A percentile compares a stretch with the other conserved stretches of the same genome.
These are phyloP conservation scores for Neofusicoccum sp. DNA, from an alignment of 2,329 filamentous ascomycete genomes.

Conservation along the genomic window DNA sequence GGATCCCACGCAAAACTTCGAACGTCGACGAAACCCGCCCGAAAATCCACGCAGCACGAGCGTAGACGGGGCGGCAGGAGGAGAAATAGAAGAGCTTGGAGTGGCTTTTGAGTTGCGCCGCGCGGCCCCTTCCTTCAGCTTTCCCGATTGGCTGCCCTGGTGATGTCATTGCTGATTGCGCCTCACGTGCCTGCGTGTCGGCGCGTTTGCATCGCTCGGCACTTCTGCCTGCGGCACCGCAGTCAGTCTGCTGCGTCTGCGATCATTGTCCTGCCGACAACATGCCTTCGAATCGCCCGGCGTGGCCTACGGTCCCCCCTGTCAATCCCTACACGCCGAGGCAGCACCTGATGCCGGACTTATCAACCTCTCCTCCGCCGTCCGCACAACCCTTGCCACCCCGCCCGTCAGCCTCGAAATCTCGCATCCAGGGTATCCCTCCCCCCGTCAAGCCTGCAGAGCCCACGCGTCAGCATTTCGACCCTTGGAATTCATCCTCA, in stretches of 20 bases:
- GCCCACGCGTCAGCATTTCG: slow-evolving; percentile 50
- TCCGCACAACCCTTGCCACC: slow-evolving; percentile 20
- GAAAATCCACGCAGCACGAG: neutral
- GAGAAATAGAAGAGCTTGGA: neutral
- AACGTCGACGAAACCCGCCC: neutral
- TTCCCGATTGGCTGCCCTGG: neutral
- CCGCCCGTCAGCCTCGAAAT: neutral
- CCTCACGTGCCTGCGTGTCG: neutral
- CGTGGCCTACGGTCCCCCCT: neutral
- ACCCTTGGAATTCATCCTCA: slow-evolving; percentile 73
- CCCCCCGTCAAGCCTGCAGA: slow-evolving; percentile 23
- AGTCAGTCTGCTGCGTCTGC: neutral
- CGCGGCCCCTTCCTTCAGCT: slow-evolving; percentile 8
- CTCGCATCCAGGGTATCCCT: neutral
- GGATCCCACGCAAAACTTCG: neutral
- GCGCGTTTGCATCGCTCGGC: neutral
- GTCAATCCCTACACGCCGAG: slow-evolving; percentile 1
- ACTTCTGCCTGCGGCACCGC: neutral
- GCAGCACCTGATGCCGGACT: neutral
- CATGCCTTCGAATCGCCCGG: neutral
- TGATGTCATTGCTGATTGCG: slow-evolving; percentile 14
- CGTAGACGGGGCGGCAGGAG: neutral
- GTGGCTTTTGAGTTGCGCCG: slow-evolving; percentile 6
- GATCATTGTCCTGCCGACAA: neutral
- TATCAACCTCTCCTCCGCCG: slow-evolving; percentile 13